phyloP scores from a whole-genome alignment of 257 asterid species.

The Solanum sejunctum region DNA sequence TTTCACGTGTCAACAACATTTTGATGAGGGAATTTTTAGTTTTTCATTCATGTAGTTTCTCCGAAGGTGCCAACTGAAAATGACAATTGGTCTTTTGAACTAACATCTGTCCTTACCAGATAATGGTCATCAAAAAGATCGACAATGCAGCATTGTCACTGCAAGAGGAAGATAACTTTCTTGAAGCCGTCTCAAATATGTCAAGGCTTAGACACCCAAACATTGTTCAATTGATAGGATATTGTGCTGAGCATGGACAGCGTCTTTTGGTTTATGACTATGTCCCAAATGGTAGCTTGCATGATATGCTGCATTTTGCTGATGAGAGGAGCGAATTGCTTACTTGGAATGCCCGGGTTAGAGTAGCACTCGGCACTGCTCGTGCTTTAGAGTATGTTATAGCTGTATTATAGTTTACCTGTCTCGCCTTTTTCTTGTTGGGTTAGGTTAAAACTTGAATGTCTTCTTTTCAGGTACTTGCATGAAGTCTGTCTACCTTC shows the following conservation, averaged over 20 bases:
- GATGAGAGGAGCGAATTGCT: conserved; percentile 81
- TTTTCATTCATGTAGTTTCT: not conserved
- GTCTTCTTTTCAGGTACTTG: conserved; percentile 62
- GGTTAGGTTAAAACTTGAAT: conserved; percentile 1
- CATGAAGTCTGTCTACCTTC: conserved; percentile 98
- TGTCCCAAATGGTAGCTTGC: conserved; percentile 73
- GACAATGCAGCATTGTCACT: conserved; percentile 81
- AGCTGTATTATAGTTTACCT: not conserved
- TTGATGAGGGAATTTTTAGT: not conserved
- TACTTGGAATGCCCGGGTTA: conserved; percentile 95
- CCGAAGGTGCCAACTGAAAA: not conserved
- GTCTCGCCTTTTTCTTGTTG: not conserved
- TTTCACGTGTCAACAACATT: not conserved
- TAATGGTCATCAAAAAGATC: conserved; percentile 75
- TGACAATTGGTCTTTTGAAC: not conserved
- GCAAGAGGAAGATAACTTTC: conserved; percentile 89
- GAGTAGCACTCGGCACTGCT: conserved; percentile 97
- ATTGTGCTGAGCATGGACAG: conserved; percentile 90
- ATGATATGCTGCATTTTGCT: conserved; percentile 89
- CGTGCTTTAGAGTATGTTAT: conserved; percentile 88
- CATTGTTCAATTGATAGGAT: conserved; percentile 76
- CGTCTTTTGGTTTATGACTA: conserved; percentile 81
- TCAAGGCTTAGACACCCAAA: conserved; percentile 85
- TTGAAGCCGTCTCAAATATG: conserved; percentile 87
- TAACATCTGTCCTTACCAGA: conserved; percentile 23